Conservation (phyloP, 2,329 filamentous ascomycete genomes). For the Claviceps monticola region DNA sequence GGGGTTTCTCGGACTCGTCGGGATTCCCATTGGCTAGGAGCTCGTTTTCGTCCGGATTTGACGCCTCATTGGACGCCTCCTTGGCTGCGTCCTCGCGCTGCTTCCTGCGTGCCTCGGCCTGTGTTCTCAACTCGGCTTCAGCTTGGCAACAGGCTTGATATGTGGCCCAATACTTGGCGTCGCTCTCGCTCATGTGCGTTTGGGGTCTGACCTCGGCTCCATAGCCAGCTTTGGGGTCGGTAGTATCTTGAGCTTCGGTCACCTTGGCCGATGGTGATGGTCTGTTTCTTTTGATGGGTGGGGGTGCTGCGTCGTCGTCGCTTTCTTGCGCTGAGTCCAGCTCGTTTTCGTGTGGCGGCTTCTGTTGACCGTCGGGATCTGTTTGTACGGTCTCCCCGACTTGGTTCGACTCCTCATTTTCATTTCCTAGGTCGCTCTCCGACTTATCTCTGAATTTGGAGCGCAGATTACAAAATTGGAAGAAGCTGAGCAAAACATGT, state of each 20-base stretch:
- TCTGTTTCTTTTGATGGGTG: conserved; percentile 57
- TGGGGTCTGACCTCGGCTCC: too few relatives aligned
- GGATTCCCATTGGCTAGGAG: too few relatives aligned
- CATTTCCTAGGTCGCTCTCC: conserved; percentile 14
- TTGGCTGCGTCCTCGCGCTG: conserved; percentile 3
- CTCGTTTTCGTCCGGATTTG: too few relatives aligned
- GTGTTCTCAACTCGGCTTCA: too few relatives aligned
- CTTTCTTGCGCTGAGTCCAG: conserved; percentile 12
- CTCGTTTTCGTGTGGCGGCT: conserved; percentile 3
- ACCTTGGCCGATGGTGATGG: conserved; percentile 25
- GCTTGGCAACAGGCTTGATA: too few relatives aligned
- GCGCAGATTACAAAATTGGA: conserved; percentile 69
- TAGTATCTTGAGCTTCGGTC: conserved; percentile 1
- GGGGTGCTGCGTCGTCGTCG: conserved; percentile 62
- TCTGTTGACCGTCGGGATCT: conserved; percentile 15
- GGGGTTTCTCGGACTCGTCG: conserved; percentile 10
- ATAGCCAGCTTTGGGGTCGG: too few relatives aligned
- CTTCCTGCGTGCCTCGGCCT: too few relatives aligned
- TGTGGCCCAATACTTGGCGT: too few relatives aligned
- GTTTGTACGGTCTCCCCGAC: conserved; percentile 14
- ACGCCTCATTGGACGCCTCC: conserved; percentile 5
- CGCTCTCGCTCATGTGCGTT: too few relatives aligned
- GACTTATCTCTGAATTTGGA: conserved; percentile 34
- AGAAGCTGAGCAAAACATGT: conserved; percentile 48
- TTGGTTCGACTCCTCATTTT: conserved; percentile 11